Percentiles rank a stretch among this genome's conserved stretches.
These are phyloP conservation scores for Cystobasidium onofrii DNA, from an alignment of 768 basidiomycete genomes.

Conservation along the genomic window DNA sequence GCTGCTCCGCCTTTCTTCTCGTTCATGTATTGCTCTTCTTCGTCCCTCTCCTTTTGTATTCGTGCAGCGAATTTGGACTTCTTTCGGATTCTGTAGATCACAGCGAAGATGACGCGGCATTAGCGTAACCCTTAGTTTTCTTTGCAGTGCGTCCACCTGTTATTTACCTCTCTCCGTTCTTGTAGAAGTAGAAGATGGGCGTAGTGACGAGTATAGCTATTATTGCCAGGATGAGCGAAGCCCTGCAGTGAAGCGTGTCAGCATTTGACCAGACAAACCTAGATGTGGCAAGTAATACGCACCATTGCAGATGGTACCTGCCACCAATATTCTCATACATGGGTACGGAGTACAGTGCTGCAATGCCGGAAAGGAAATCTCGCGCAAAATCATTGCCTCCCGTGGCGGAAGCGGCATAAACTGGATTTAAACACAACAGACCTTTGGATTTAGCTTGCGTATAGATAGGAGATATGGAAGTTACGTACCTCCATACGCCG, in stretches of 20 bases:
- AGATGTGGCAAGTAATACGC: neutral
- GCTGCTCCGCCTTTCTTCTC: neutral
- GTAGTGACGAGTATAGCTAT: slow-evolving; percentile 10
- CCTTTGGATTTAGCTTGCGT: neutral
- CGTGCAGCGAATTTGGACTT: slow-evolving; percentile 20
- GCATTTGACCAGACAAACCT: neutral
- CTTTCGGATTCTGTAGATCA: slow-evolving; percentile 21
- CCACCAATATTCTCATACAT: slow-evolving; percentile 31
- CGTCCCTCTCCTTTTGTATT: slow-evolving; percentile 8
- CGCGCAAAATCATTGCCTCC: slow-evolving; percentile 29
- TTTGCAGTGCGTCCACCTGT: too few relatives aligned
- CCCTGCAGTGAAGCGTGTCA: neutral
- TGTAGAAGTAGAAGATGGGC: slow-evolving; percentile 5
- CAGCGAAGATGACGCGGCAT: neutral
- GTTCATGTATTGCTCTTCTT: neutral
- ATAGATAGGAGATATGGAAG: neutral
- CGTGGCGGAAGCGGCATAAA: slow-evolving; percentile 30
- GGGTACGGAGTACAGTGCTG: slow-evolving; percentile 26
- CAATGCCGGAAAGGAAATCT: slow-evolving; percentile 32
- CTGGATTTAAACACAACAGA: neutral
- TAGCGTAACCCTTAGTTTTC: neutral
- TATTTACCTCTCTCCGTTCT: neutral
- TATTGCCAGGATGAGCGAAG: neutral
- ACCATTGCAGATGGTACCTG: slow-evolving; percentile 6
- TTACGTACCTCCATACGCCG: neutral